Percentiles rank a stretch among this genome's conserved stretches.
Evolutionary conservation across 306 rosid genomes (phyloP).

Genomic region (Geum urbanum): DNA sequence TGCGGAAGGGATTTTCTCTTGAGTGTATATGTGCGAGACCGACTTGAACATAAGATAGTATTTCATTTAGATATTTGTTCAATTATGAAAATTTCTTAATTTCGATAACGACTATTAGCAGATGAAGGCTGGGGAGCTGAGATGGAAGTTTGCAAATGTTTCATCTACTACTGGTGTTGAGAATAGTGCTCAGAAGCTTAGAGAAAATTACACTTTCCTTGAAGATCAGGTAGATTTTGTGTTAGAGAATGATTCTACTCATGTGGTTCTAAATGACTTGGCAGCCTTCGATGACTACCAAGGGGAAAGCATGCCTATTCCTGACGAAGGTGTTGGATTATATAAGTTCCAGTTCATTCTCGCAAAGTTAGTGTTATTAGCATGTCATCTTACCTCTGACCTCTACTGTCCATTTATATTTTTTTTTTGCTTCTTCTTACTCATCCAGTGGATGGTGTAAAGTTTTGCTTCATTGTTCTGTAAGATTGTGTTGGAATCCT

Average conservation of each 20-base stretch:
- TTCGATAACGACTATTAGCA: slow-evolving; percentile 32
- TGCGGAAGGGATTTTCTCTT: background rate
- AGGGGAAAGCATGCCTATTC: slow-evolving; percentile 33
- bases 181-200: slow-evolving; percentile 61
- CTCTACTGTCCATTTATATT: no score
- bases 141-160: slow-evolving; percentile 35
- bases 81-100: slow-evolving; percentile 21
- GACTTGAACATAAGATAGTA: no score
- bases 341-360: background rate
- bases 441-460: no score
- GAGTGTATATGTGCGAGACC: background rate
- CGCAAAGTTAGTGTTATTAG: no score
- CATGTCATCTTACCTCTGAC: no score
- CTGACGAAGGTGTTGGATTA: slow-evolving; percentile 22
- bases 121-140: slow-evolving; percentile 70
- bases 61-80: background rate
- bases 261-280: slow-evolving; percentile 11
- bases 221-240: slow-evolving; percentile 65
- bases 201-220: slow-evolving; percentile 65
- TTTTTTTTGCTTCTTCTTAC: no score
- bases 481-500: no score
- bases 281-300: slow-evolving; percentile 33
- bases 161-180: slow-evolving; percentile 37
- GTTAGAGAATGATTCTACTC: slow-evolving; percentile 11
- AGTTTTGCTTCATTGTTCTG: no score